phyloP scores from a whole-genome alignment of 257 asterid genomes.

The Scutellaria barbata region DNA sequence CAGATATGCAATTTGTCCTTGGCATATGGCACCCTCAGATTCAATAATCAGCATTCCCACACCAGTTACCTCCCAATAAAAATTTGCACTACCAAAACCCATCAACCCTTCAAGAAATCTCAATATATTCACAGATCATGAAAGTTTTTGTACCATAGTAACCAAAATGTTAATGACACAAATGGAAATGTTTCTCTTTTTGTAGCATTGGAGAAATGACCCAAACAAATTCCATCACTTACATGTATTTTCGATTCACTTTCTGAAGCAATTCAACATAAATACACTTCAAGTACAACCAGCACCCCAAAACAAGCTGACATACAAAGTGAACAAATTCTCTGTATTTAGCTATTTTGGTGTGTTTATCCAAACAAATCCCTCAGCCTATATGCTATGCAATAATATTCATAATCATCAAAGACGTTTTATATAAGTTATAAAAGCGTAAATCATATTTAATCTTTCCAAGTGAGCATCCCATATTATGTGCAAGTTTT shows the following conservation, averaged over 20 bases:
- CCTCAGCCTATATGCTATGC: not conserved
- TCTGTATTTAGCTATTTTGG: conserved; percentile 14
- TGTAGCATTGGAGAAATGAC: conserved; percentile 13
- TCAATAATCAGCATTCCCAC: not conserved
- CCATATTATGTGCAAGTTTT: not conserved
- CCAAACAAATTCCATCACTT: not conserved
- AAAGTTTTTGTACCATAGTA: not conserved
- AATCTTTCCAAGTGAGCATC: conserved; percentile 27
- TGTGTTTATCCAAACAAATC: not conserved
- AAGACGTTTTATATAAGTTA: not conserved
- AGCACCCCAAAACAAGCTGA: not conserved
- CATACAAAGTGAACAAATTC: conserved; percentile 15
- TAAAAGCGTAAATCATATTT: not conserved
- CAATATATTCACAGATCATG: not conserved
- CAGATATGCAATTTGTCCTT: not conserved
- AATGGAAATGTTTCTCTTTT: not conserved
- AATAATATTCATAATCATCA: conserved; percentile 10
- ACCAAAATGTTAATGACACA: not conserved
- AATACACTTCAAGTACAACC: not conserved
- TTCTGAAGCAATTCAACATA: conserved; percentile 27
- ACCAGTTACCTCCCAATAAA: conserved; percentile 6
- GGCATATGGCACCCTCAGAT: not conserved
- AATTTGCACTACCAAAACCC: conserved; percentile 13
- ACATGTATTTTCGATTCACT: not conserved
- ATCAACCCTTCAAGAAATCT: conserved; percentile 14